These are phyloP conservation scores for Meyerozyma elateridarum DNA, from an alignment of 1,139 yeast genomes.

Conservation along the genomic window DNA sequence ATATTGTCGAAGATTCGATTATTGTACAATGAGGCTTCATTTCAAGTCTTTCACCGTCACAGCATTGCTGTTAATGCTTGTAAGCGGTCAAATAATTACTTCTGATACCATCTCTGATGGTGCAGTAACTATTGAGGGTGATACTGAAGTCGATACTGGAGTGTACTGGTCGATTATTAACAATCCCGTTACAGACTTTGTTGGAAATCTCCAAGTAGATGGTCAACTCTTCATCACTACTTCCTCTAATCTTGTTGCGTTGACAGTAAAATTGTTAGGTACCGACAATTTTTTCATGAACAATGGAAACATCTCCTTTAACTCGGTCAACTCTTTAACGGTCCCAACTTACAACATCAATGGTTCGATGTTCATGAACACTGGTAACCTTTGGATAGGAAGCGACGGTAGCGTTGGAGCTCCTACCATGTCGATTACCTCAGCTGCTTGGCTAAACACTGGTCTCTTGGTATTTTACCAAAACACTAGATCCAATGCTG, in stretches of 20 bases:
- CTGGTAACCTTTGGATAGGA: conserved; percentile 10
- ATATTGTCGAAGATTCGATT: too few species aligned
- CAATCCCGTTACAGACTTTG: conserved; percentile 15
- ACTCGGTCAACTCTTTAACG: conserved; percentile 11
- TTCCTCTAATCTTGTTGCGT: conserved; percentile 9
- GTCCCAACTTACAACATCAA: conserved; percentile 10
- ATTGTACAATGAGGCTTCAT: too few species aligned
- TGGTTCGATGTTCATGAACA: conserved; percentile 11
- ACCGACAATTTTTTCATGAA: conserved; percentile 10
- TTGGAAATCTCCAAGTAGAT: conserved; percentile 10
- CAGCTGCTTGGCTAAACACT: conserved; percentile 16
- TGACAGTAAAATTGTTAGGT: conserved; percentile 12
- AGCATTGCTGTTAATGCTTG: too few species aligned
- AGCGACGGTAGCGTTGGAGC: conserved; percentile 9
- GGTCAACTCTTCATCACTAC: conserved; percentile 9
- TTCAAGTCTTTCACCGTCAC: too few species aligned
- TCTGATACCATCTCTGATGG: neutral
- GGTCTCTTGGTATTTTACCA: conserved; percentile 17
- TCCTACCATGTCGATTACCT: conserved; percentile 14
- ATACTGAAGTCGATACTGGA: conserved; percentile 23
- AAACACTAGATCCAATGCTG: conserved; percentile 12
- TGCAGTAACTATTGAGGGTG: conserved; percentile 18
- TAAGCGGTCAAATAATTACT: neutral
- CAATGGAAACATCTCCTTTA: conserved; percentile 13
- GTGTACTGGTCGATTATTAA: conserved; percentile 32